Base-by-base conservation (phyloP, 2,329 filamentous ascomycete species). In the Cryphonectria parasitica region DNA sequence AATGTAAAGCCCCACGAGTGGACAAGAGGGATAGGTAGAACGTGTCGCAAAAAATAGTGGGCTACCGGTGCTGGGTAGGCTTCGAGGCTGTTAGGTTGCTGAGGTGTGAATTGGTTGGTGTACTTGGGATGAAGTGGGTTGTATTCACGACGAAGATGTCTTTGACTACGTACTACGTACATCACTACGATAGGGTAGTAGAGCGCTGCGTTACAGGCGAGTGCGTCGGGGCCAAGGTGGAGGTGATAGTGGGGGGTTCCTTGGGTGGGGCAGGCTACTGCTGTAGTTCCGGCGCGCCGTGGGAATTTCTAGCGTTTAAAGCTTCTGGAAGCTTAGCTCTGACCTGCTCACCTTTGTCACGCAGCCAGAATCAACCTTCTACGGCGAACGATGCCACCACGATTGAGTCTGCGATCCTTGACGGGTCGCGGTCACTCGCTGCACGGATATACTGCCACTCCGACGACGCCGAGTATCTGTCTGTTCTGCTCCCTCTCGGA, bases 401-500 rank as follows among this genome's bases (percentile, higher is more conserved):
- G 77, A 74, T 72, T 79, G 68, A 75, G 75, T 69, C 70, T 78
- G 71, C 72, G 75, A 68, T 72, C 74, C 70, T 74, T 73, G 36
- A 71, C 76, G 65, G 69, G 72, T 64, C 74, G 75, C 69, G 70
- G 72, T 45, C 69, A 70, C 60, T 56, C 65, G 10, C 64, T 73
- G 22, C 69, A 61, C 39, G 41, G 64, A 25, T 39, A 66, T n/a
- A 62, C 58, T 1, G 19, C 66, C 5, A 64, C 45, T 11, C 70
- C 65, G 6, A 45, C 66, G 6, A 41, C 69, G 4, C 61, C 75
- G 1, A 73, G 74, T 28, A 73, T 78, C 64, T 80, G 79, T 68
- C 73, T 80, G 41, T 77, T 80, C 63, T 80, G 79, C 68, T 79
- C 78, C 8, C 68, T 76, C 36, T 69, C 76, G n/a, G 60, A 56